Evolutionary conservation across 176 grass and related monocot species (phyloP), one percentile per base, ranked within the genome.

Genomic region (Musa troglodytarum): DNA sequence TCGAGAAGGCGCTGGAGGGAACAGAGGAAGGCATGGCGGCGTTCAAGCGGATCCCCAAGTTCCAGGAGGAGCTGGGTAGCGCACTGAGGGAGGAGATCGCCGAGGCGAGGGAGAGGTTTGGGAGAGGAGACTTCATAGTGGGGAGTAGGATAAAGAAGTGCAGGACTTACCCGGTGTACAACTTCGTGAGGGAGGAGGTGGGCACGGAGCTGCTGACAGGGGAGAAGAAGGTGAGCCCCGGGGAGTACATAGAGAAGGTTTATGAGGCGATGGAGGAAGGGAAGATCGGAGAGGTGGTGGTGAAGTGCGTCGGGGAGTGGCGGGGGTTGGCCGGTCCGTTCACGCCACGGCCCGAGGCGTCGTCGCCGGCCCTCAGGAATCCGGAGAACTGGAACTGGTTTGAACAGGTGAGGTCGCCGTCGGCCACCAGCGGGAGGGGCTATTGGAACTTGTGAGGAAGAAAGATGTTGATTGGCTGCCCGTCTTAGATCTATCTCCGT

Each of bases 211-310:
- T 74, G 72, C 17, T 74, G 20, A 57, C 53, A 12, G 72, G 72
- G 19, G 53, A 74, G 72, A 74, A 74, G 72, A 74, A 56, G 53
- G 72, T 19, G 4, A 74, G 72, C 13, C 72, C 72, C 5, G 72
- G 72, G 53, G 72, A 74, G 72, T 19, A 74, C 11, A 74, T 74
- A 55, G 72, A 74, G 72, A 74, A 74, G 72, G 72, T 74, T 12
- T 74, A 74, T 13, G 51, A 57, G 72, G 72, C 72, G 24, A 74
- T 74, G 1, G 53, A 0, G 23, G 72, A 74, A 13, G 72, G 72
- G 72, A 74, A 56, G 72, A n/a, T 74, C 8, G 72, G 72, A 53
- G 52, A 16, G 10, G 72, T 74, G 10, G 52, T 74, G 12, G 11
- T 74, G 23, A 23, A 28, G 52, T 74, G 72, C 52, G 72, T 74